Conservation (phyloP, 2,329 filamentous ascomycete genomes). For the Pyricularia sp. region DNA sequence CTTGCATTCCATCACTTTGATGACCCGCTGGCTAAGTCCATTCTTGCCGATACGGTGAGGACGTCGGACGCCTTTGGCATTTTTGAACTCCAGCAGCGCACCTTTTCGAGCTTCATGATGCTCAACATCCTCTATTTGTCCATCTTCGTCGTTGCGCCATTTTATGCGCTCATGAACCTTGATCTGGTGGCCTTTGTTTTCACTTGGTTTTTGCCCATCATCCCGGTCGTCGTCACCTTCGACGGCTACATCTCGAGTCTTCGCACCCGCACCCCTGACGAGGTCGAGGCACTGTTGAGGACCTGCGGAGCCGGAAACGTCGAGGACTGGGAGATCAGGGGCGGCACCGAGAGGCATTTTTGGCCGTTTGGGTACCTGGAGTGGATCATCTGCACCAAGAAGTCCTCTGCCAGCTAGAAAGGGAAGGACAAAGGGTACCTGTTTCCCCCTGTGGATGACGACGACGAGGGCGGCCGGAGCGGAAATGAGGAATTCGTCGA, state of each 20-base stretch:
- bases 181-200: conserved; percentile 51
- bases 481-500: neutral
- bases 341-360: conserved; percentile 35
- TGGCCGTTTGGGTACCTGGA: conserved; percentile 41
- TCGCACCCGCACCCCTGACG: conserved; percentile 56
- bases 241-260: conserved; percentile 61
- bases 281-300: conserved; percentile 51
- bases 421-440: neutral
- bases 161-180: conserved; percentile 41
- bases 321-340: conserved; percentile 37
- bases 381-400: conserved; percentile 41
- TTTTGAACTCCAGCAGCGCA: conserved; percentile 65
- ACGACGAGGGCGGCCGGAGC: neutral
- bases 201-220: conserved; percentile 55
- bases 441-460: neutral
- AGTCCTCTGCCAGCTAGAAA: neutral
- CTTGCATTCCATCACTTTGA: conserved; percentile 72
- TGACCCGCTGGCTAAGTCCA: conserved; percentile 48
- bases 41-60: conserved; percentile 54
- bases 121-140: conserved; percentile 38
- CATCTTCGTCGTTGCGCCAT: conserved; percentile 40
- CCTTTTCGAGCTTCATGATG: conserved; percentile 41
- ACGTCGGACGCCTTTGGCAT: conserved; percentile 61
- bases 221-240: conserved; percentile 58
- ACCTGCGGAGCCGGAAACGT: conserved; percentile 33